Percentiles rank a stretch among this genome's conserved stretches.
Evolutionary conservation across 441 rosid species (phyloP).

Genomic region (Gossypium gossypioides): DNA sequence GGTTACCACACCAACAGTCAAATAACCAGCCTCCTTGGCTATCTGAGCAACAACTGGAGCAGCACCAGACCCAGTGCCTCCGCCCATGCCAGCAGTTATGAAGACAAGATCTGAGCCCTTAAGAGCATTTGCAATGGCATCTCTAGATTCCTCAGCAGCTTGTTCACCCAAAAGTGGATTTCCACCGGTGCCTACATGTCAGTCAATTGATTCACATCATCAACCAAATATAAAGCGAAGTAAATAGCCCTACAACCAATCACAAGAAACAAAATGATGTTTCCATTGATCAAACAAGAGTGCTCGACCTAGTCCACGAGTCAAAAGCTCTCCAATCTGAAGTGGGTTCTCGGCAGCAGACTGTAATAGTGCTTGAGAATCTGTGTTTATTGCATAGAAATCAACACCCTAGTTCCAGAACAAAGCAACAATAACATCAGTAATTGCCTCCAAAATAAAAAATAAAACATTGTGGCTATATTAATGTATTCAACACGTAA

Average conservation of each 20-base stretch:
- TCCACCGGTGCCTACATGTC: slow-evolving; percentile 77
- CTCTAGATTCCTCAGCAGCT: slow-evolving; percentile 96
- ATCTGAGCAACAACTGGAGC: slow-evolving; percentile 96
- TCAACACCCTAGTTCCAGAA: slow-evolving; percentile 57
- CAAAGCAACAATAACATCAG: slow-evolving; percentile 4
- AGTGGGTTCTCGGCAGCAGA: slow-evolving; percentile 78
- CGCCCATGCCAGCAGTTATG: slow-evolving; percentile 98
- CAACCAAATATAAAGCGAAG: neutral
- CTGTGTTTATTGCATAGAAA: slow-evolving; percentile 90
- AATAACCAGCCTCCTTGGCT: slow-evolving; percentile 79
- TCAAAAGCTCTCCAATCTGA: slow-evolving; percentile 89
- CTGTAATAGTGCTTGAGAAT: slow-evolving; percentile 79
- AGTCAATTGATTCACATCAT: slow-evolving; percentile 12
- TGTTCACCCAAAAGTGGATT: slow-evolving; percentile 87
- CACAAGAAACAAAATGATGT: neutral
- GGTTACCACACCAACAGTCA: slow-evolving; percentile 95
- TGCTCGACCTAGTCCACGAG: slow-evolving; percentile 79
- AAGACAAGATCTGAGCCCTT: slow-evolving; percentile 98
- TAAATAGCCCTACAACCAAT: neutral
- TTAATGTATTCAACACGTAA: neutral
- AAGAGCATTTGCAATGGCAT: slow-evolving; percentile 72
- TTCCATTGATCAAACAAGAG: neutral
- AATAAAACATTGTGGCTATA: neutral
- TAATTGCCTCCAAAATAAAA: neutral
- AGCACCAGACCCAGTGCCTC: slow-evolving; percentile 99